Evolutionary conservation across 2,329 filamentous ascomycete species (phyloP), one percentile per base, ranked within the genome.

Genomic region (Myriosclerotinia curreyana): DNA sequence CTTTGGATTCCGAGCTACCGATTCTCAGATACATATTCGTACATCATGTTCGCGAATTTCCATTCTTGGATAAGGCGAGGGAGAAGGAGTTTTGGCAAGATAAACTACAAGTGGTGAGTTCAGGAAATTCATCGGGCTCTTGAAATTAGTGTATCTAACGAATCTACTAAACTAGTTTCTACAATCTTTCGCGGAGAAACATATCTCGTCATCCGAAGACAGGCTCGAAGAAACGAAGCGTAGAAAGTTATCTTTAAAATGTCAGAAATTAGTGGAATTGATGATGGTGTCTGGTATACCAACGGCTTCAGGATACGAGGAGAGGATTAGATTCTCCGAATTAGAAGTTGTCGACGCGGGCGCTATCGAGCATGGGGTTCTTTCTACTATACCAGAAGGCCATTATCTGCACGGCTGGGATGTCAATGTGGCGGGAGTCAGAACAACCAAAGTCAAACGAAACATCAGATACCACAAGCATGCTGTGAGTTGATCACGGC

Each of bases 1-100:
- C 95, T 17, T 84, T 96, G 66, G 92, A 99, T 74, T 97, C 93
- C 2, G 94, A 98, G 71, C 82, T 99, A 36, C 95, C 95, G 22
- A 89, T 99, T 67, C 81, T 99, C 67, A 86, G 95, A 69, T 98
- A 95, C 79, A 96, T 99, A 74, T 99, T 99, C 75, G 95, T 98
- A 62, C 90, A 98, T 75, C 93, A 98, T 86, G 87, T 99, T 66
- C 92, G 95, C 73, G 96, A 98, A 73, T 99, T 99, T 73, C 95
- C 95, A 1, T 99, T 99, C 74, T 84, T 99, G 68, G 92, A 99
- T 77, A 92, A 96, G 81, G 95, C 95, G 28, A 89, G 86, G 74
- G 95, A 99, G 83, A 96, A 98, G 83, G 95, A 99, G 78, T 99
- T 99, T 74, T 99, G 95, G 95, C 95, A 99, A 79, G 92, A 98